Conservation (phyloP, 495 filamentous ascomycete genomes). For the Aspergillus egyptiacus region DNA sequence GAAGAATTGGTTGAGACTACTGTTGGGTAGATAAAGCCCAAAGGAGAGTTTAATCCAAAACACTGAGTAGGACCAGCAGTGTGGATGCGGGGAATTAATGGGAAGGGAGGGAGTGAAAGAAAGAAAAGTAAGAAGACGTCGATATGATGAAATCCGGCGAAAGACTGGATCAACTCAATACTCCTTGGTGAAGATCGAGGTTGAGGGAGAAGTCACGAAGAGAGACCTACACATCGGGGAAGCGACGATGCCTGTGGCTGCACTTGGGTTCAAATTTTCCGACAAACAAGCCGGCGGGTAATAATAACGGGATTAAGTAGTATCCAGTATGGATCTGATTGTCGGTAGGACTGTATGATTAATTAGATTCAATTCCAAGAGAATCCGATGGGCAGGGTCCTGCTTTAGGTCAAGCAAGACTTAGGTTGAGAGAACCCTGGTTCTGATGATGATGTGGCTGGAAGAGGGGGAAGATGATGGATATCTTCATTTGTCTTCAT, state of each 20-base stretch:
- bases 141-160: constrained; percentile 11
- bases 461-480: not conserved
- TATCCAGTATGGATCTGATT: no score
- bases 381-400: no score
- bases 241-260: not conserved
- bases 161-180: not conserved
- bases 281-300: no score
- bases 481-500: no score
- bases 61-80: constrained; percentile 14
- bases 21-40: no score
- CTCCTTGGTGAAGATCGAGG: not conserved
- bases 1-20: not conserved
- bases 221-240: constrained; percentile 3
- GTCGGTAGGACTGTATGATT: no score
- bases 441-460: not conserved
- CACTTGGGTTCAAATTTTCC: no score
- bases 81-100: constrained; percentile 7
- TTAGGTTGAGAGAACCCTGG: no score
- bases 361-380: no score
- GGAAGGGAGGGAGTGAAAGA: constrained; percentile 1
- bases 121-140: constrained; percentile 1
- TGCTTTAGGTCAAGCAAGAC: no score
- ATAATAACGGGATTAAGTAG: no score
- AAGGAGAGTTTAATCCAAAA: constrained; percentile 4
- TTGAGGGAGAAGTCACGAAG: not conserved